Base-by-base conservation (phyloP, 306 rosid genomes). In the Lupinus albus region DNA sequence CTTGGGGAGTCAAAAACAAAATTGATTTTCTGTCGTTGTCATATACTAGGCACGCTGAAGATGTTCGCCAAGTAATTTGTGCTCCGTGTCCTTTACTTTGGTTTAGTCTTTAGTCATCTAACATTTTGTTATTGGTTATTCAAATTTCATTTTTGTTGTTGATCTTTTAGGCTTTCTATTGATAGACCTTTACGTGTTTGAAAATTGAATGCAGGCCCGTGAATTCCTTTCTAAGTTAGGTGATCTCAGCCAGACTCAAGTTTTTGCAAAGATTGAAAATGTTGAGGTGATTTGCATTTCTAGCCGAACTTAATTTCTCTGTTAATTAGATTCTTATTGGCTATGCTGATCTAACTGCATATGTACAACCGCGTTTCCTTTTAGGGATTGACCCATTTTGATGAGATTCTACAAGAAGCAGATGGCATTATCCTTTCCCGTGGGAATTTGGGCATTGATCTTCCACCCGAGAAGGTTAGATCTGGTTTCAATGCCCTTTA, bases 371-470 rank as follows among this genome's bases (percentile, higher is more conserved):
- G 17, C 72, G 21, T 16, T 72, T 21, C 72, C 64, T 74, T 70
- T 50, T 81, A 92, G 98, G 98, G 98, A 48, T 78, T 92, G 85
- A 67, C 72, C 68, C 91, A 92, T 81, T 92, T 92, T 74, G 92
- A 92, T 70, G 98, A 92, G 75, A 92, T 92, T 73, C 83, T 92
- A 63, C 83, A 78, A 86, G 98, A 89, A 83, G 98, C 98, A 25
- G 98, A 92, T 84, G 98, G 98, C 53, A 80, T 92, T 58, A 92
- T 92, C 57, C 77, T 92, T 69, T 83, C 98, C 59, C 98, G 98
- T 56, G 96, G 98, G 79, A 89, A 85, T 80, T 83, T 92, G 91
- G 98, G 98, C 18, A 81, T 92, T 59, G 96, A 92, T 89, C 91
- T 92, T 62, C 98, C 98, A 28, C 98, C 98, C 5, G 98, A 92